Evolutionary conservation across 2,329 filamentous ascomycete species (phyloP), one percentile per base, ranked within the genome.

Genomic region (Apiospora kogelbergensis): DNA sequence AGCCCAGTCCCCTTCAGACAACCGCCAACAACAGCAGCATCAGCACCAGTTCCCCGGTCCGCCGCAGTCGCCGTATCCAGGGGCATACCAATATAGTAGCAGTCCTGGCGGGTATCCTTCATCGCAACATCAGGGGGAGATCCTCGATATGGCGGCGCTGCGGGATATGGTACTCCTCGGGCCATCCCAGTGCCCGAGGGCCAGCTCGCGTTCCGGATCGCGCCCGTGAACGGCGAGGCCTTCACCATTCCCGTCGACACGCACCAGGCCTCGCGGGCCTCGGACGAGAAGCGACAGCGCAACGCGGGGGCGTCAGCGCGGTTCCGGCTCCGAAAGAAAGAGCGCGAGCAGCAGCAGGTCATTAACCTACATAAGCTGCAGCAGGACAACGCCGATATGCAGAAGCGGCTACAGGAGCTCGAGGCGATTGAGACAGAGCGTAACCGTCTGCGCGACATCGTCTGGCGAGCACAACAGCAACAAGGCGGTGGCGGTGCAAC

Each of bases 231-330:
- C 73, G 82, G 80, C 48, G 82, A 82, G 57, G 77, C 80, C 40
- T 86, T 89, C 53, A 80, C 84, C 11, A 89, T 95, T 65, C 90
- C 91, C 17, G 89, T 95, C 11, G 93, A 97, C 77, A 89, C 93
- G 57, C 91, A 93, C 73, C 91, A 93, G 74, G 94, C 91, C 15
- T 97, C 94, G 15, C 91, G 90, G 73, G 89, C 93, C 74, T 92
- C 93, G 46, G 93, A 96, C 75, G 93, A 97, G 79, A 97, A 96
- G 81, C 86, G 94, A 68, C 91, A 92, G 78, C 88, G 93, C 66
- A 97, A 97, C 76, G 94, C 94, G 48, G 92, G 92, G 64, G 94
- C 94, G 6, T 97, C 93, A 68, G 93, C 93, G 64, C 87, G 94
- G 70, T 96, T 97, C 73, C 88, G 94, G 68, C 89, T 90, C 76